phyloP scores from a whole-genome alignment of 73 alveolate species.

The Tetrahymena elliotti region DNA sequence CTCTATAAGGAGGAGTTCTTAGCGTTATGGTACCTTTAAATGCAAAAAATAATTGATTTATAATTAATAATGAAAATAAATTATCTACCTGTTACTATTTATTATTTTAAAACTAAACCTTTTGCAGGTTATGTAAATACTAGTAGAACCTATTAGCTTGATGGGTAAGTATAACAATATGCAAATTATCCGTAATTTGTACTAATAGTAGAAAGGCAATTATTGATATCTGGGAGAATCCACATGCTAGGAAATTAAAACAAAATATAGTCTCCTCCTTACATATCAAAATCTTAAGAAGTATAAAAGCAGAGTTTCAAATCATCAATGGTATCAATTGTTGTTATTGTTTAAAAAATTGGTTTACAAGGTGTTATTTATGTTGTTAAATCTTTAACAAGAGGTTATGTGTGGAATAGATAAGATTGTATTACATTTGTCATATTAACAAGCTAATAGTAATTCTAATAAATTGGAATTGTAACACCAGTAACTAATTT shows the following conservation, averaged over 20 bases:
- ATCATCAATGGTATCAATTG: background rate
- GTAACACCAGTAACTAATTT: background rate
- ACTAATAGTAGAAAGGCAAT: background rate
- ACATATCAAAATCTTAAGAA: background rate
- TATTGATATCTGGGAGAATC: background rate
- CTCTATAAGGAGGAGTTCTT: constrained; percentile 17
- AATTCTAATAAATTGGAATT: background rate
- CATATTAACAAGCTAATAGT: background rate
- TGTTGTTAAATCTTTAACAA: background rate
- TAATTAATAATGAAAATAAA: background rate
- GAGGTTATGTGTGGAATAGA: background rate
- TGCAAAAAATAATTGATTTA: background rate
- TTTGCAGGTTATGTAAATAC: background rate
- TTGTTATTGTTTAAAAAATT: background rate
- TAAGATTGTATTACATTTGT: background rate
- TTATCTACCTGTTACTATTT: background rate
- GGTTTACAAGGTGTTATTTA: background rate
- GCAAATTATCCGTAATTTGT: background rate
- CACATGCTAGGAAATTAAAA: background rate
- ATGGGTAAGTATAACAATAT: background rate
- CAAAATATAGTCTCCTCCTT: background rate
- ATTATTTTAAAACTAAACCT: background rate
- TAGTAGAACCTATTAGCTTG: background rate
- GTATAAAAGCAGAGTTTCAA: background rate
- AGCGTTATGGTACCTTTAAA: background rate